Evolutionary conservation across 2,329 filamentous ascomycete species (phyloP).

Genomic region (Fusarium oxysporum): DNA sequence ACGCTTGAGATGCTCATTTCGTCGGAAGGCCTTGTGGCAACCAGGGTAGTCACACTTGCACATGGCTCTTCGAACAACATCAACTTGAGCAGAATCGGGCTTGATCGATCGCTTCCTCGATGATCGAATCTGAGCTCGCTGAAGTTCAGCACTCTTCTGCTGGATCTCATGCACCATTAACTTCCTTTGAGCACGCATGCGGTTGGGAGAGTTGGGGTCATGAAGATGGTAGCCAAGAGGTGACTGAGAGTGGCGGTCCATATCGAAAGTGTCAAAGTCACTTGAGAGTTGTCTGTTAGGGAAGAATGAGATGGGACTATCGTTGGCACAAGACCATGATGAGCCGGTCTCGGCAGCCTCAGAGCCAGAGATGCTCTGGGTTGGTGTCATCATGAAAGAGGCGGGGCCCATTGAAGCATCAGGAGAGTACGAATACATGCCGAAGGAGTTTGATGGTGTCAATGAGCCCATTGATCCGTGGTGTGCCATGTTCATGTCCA

Average conservation of each 20-base stretch:
- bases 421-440: constrained; percentile 52
- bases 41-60: constrained; percentile 60
- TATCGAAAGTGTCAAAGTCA: constrained; percentile 50
- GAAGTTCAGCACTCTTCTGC: constrained; percentile 58
- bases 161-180: constrained; percentile 57
- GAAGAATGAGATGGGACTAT: constrained; percentile 57
- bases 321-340: constrained; percentile 55
- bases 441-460: constrained; percentile 52
- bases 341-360: constrained; percentile 53
- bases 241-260: constrained; percentile 53
- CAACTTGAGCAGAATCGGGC: constrained; percentile 46
- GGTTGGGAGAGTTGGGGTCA: constrained; percentile 50
- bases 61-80: constrained; percentile 55
- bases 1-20: constrained; percentile 67
- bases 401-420: constrained; percentile 48
- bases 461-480: constrained; percentile 52
- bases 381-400: constrained; percentile 56
- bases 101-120: constrained; percentile 48
- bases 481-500: constrained; percentile 52
- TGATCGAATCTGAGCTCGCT: constrained; percentile 54
- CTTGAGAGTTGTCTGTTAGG: constrained; percentile 48
- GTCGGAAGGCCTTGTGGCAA: constrained; percentile 62
- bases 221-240: constrained; percentile 50
- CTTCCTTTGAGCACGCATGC: constrained; percentile 53
- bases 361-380: constrained; percentile 54